Evolutionary conservation across 2,329 filamentous ascomycete genomes (phyloP).

Genomic region (Magnaporthiopsis rhizophila): DNA sequence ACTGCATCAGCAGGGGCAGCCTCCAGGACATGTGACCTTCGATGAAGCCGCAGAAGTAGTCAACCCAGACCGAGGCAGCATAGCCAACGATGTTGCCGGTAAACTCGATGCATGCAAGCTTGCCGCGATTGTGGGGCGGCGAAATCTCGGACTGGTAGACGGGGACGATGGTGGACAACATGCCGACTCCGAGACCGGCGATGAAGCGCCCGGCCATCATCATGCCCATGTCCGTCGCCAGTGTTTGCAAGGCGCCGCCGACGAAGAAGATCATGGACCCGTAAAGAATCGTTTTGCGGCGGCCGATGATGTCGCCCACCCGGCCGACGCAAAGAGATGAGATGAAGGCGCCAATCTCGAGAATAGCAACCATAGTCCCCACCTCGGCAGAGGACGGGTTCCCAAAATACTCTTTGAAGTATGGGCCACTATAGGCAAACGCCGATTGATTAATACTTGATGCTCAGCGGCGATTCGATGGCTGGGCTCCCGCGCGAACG

Average conservation of each 20-base stretch:
- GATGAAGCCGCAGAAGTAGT: conserved; percentile 94
- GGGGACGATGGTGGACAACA: conserved; percentile 84
- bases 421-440: conserved; percentile 55
- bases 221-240: conserved; percentile 76
- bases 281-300: conserved; percentile 84
- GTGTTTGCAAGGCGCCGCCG: conserved; percentile 78
- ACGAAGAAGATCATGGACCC: conserved; percentile 81
- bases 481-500: no score
- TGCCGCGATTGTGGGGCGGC: conserved; percentile 90
- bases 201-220: conserved; percentile 81
- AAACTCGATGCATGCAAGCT: conserved; percentile 95
- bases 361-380: conserved; percentile 95
- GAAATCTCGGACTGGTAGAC: conserved; percentile 95
- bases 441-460: not conserved
- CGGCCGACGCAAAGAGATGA: conserved; percentile 80
- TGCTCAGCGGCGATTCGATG: not conserved
- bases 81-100: conserved; percentile 96
- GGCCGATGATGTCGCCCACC: conserved; percentile 85
- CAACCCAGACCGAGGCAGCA: conserved; percentile 94
- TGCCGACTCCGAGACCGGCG: conserved; percentile 79
- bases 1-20: conserved; percentile 83
- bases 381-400: conserved; percentile 81
- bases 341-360: conserved; percentile 88
- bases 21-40: conserved; percentile 82
- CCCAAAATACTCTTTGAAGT: conserved; percentile 88